Conservation (phyloP, 179 eudicot genomes). For the Silene coronaria region DNA sequence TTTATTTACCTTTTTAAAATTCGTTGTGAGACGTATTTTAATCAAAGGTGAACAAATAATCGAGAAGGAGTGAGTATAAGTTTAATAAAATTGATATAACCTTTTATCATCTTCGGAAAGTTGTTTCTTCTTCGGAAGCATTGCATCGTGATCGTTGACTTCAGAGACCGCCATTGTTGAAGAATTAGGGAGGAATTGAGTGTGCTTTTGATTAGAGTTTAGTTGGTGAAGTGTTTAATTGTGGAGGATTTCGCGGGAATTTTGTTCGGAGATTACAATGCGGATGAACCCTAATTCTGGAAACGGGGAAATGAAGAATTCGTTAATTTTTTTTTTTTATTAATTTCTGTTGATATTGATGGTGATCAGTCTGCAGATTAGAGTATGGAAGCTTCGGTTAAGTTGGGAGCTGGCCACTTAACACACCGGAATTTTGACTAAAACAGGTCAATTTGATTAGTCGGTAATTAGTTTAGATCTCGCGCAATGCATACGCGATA, state of each 20-base stretch:
- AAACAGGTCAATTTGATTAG: too few relatives aligned
- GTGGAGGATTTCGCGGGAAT: not conserved
- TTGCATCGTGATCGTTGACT: slow-evolving; percentile 34
- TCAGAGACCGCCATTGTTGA: slow-evolving; percentile 51
- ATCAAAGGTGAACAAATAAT: too few relatives aligned
- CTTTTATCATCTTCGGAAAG: slow-evolving; percentile 66
- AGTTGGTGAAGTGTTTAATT: not conserved
- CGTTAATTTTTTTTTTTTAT: too few relatives aligned
- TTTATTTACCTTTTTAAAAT: too few relatives aligned
- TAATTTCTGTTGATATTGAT: too few relatives aligned
- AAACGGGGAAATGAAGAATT: not conserved
- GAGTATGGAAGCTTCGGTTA: too few relatives aligned
- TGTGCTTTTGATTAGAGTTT: not conserved
- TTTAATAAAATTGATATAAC: slow-evolving; percentile 18
- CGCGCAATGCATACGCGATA: too few relatives aligned
- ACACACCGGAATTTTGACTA: too few relatives aligned
- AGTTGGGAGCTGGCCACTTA: too few relatives aligned
- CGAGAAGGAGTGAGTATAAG: not conserved
- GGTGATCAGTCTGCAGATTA: too few relatives aligned
- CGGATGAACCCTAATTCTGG: slow-evolving; percentile 1
- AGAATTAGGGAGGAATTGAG: not conserved
- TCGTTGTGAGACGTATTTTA: too few relatives aligned
- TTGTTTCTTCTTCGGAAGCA: slow-evolving; percentile 48
- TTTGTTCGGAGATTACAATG: not conserved
- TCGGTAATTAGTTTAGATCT: too few relatives aligned